Conservation (phyloP, 768 basidiomycete genomes). For the Hypholoma fasciculare region DNA sequence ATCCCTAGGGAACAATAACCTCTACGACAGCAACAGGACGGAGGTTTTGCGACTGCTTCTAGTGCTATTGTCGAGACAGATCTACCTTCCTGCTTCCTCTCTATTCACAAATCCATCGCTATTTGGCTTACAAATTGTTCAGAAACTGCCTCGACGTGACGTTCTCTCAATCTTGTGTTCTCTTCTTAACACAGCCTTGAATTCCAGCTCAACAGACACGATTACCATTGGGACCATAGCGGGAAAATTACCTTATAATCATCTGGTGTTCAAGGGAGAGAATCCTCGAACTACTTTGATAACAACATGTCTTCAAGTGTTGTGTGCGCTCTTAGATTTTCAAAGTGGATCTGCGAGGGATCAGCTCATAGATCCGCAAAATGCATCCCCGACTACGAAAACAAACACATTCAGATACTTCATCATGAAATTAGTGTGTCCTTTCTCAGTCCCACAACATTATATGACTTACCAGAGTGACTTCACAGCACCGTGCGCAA, state of each 20-base stretch:
- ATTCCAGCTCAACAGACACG: conserved; percentile 51
- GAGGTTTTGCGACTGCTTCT: conserved; percentile 90
- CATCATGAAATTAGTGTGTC: conserved; percentile 79
- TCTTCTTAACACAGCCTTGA: conserved; percentile 86
- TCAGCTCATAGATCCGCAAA: conserved; percentile 40
- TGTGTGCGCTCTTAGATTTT: conserved; percentile 78
- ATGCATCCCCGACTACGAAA: conserved; percentile 52
- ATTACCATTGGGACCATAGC: conserved; percentile 68
- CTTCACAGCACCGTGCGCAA: conserved; percentile 75
- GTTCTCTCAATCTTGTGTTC: conserved; percentile 94
- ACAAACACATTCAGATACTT: conserved; percentile 94
- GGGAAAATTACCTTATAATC: conserved; percentile 85
- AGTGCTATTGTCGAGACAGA: conserved; percentile 86
- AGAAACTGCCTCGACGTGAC: conserved; percentile 73
- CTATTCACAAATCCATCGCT: conserved; percentile 73
- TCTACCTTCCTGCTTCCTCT: conserved; percentile 73
- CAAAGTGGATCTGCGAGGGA: conserved; percentile 77
- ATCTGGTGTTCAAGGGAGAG: conserved; percentile 88
- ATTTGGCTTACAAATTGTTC: conserved; percentile 78
- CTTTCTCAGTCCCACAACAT: conserved; percentile 5
- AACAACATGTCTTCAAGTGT: conserved; percentile 71
- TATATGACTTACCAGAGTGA: conserved; percentile 6
- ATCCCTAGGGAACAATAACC: conserved; percentile 51
- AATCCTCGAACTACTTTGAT: conserved; percentile 75
- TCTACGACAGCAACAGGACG: conserved; percentile 76